phyloP scores from a whole-genome alignment of 257 asterid species.

The Ajuga chamaepitys region DNA sequence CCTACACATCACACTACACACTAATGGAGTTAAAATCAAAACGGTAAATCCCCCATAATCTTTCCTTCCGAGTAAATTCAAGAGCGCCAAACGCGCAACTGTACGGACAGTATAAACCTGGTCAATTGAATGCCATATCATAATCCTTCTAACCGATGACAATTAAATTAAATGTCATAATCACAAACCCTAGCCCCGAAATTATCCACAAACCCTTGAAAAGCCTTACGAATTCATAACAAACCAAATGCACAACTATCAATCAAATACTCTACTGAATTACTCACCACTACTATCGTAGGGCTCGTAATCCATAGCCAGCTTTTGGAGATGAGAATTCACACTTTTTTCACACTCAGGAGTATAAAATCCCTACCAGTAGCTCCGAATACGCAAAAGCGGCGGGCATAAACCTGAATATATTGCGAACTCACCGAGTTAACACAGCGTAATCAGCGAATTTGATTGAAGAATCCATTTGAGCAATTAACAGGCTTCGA shows the following conservation, averaged over 20 bases:
- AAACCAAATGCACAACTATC: background rate
- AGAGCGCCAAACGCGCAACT: background rate
- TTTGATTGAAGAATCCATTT: constrained; percentile 11
- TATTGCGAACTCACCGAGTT: constrained; percentile 10
- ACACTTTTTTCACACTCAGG: constrained; percentile 13
- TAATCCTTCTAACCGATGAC: no score
- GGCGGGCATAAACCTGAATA: background rate
- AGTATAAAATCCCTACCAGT: constrained; percentile 21
- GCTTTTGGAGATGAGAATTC: constrained; percentile 25
- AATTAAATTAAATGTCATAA: constrained; percentile 21
- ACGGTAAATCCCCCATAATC: constrained; percentile 2
- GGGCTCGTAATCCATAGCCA: constrained; percentile 80
- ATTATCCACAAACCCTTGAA: constrained; percentile 6
- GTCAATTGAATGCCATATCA: background rate
- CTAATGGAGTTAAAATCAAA: background rate
- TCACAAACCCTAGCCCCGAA: constrained; percentile 23
- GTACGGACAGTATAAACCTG: constrained; percentile 1
- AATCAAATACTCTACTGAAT: background rate
- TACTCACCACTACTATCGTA: constrained; percentile 76
- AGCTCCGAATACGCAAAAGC: background rate
- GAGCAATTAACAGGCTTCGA: constrained; percentile 13
- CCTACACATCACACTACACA: constrained; percentile 6
- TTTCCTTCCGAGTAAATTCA: constrained; percentile 3
- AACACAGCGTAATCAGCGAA: constrained; percentile 10
- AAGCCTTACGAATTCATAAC: background rate